These are phyloP conservation scores for Zopfia rhizophila DNA, from an alignment of 2,329 filamentous ascomycete genomes.

Conservation along the genomic window DNA sequence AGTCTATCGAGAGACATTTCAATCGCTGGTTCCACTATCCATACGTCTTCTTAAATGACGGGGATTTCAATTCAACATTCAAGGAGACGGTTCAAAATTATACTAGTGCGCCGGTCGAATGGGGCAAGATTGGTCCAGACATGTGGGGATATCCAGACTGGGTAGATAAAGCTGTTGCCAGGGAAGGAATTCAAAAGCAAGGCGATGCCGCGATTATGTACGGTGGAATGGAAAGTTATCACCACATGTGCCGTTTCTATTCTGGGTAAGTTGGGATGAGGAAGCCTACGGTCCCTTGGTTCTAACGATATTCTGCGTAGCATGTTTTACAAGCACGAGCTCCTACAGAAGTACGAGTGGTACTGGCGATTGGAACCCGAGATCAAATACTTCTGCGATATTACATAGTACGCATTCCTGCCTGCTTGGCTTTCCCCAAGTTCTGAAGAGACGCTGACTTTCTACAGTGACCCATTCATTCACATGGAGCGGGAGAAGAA, in stretches of 20 bases:
- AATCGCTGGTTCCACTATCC: constrained; percentile 99
- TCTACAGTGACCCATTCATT: constrained; percentile 84
- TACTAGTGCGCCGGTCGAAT: constrained; percentile 88
- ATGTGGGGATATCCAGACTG: constrained; percentile 99
- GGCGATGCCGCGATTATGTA: constrained; percentile 99
- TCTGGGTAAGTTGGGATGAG: constrained; percentile 74
- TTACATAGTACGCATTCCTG: constrained; percentile 80
- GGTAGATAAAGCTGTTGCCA: constrained; percentile 92
- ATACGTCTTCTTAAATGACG: constrained; percentile 98
- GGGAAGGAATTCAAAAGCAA: constrained; percentile 96
- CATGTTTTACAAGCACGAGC: constrained; percentile 96
- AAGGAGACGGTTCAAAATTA: constrained; percentile 88
- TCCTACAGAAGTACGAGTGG: constrained; percentile 97
- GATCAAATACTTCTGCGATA: constrained; percentile 99
- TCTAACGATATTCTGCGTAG: constrained; percentile 54
- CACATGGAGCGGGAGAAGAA: constrained; percentile 96
- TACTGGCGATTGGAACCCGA: constrained; percentile 99
- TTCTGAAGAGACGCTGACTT: constrained; percentile 40
- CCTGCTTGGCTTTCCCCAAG: background rate
- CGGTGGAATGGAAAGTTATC: constrained; percentile 97
- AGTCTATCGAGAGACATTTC: constrained; percentile 98
- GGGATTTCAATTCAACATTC: constrained; percentile 95
- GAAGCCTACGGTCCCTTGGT: background rate
- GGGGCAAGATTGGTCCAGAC: constrained; percentile 87
- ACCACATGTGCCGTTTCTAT: constrained; percentile 99